A percentile compares a stretch with the other conserved stretches of the same genome.
phyloP scores from a whole-genome alignment of 2,329 filamentous ascomycete genomes.

The Chrysosporium keratinophilum region DNA sequence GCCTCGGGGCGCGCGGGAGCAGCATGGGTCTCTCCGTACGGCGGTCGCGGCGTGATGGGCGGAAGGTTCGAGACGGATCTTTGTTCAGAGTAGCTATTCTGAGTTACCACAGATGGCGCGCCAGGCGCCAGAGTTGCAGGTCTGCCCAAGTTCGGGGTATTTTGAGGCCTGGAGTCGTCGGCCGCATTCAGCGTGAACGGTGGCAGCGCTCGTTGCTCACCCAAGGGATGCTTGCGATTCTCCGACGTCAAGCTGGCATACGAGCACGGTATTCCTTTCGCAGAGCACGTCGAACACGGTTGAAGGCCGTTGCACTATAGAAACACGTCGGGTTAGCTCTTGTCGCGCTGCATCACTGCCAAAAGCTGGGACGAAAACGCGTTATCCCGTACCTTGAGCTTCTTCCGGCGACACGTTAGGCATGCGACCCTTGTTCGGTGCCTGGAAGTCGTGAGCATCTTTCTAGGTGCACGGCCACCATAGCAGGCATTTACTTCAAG shows the following conservation, averaged over 20 bases:
- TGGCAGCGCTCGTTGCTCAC: slow-evolving; percentile 5
- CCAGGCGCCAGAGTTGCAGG: neutral
- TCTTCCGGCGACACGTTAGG: slow-evolving; percentile 9
- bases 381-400: slow-evolving; percentile 4
- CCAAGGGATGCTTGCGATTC: neutral
- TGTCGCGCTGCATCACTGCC: neutral
- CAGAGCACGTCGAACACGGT: slow-evolving; percentile 7
- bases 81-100: neutral
- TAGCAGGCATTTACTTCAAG: no score
- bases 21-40: neutral
- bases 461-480: neutral
- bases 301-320: slow-evolving; percentile 11
- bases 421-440: slow-evolving; percentile 9
- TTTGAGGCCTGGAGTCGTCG: neutral
- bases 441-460: slow-evolving; percentile 2
- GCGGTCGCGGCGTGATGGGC: slow-evolving; percentile 1
- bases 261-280: neutral
- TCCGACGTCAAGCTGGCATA: neutral
- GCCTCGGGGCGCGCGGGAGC: neutral
- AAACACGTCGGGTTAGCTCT: neutral
- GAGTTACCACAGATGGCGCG: neutral
- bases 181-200: neutral
- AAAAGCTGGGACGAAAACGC: neutral
- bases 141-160: neutral
- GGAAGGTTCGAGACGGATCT: neutral